Percentiles rank a stretch among this genome's conserved stretches.
Conservation (phyloP, 805 yeast species). For the Candida suzukii region DNA sequence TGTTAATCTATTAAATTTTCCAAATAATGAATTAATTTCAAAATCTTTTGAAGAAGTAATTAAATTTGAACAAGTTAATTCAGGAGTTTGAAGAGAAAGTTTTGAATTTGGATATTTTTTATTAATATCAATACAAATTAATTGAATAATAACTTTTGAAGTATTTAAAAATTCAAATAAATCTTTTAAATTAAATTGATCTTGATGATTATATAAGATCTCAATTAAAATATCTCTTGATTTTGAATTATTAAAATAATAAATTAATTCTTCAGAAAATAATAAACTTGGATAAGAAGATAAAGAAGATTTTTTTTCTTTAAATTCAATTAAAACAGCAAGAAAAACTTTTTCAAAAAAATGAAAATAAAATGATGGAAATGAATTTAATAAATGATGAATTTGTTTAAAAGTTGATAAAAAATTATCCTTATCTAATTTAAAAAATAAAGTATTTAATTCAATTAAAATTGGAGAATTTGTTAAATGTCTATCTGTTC, state of each 20-base stretch:
- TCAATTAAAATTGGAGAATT: conserved; percentile 45
- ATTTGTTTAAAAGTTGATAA: conserved; percentile 29
- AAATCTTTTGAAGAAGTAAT: neutral
- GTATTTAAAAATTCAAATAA: neutral
- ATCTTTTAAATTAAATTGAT: neutral
- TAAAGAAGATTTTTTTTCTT: neutral
- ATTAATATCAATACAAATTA: neutral
- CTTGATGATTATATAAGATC: neutral
- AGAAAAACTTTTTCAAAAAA: neutral
- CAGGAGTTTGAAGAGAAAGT: neutral
- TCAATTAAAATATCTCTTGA: too few relatives aligned
- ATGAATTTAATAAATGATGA: conserved; percentile 34
- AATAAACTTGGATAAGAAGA: neutral
- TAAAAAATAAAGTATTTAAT: conserved; percentile 41
- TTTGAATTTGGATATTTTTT: neutral
- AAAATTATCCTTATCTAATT: conserved; percentile 18
- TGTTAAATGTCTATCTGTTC: too few relatives aligned
- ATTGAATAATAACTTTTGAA: neutral
- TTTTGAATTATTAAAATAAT: neutral
- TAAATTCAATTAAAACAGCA: neutral
- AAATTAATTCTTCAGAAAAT: neutral
- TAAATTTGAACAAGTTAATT: neutral
- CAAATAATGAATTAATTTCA: neutral
- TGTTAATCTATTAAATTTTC: neutral
- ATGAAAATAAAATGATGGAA: conserved; percentile 22